Percentiles rank a stretch among this genome's conserved stretches.
These are phyloP conservation scores for Parmales sp. DNA, from an alignment of 108 stramenopile genomes.

Conservation along the genomic window DNA sequence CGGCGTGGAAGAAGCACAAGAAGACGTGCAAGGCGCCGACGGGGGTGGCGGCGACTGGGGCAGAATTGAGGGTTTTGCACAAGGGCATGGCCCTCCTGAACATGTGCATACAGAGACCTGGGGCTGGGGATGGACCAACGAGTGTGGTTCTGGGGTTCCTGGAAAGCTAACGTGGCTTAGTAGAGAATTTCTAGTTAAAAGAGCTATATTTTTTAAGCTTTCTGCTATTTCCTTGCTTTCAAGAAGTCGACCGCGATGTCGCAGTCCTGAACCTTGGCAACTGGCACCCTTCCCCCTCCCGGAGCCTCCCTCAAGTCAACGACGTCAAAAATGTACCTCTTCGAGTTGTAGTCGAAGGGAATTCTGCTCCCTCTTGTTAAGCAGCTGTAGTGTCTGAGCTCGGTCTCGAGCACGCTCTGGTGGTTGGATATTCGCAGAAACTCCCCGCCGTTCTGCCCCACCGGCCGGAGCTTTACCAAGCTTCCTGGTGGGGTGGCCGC, in stretches of 20 bases:
- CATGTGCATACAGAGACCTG: too few species aligned
- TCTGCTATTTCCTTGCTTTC: slow-evolving; percentile 52
- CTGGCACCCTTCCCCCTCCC: slow-evolving; percentile 54
- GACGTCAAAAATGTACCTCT: slow-evolving; percentile 77
- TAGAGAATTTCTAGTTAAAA: too few species aligned
- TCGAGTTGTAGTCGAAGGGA: slow-evolving; percentile 67
- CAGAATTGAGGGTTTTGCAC: too few species aligned
- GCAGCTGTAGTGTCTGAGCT: slow-evolving; percentile 73
- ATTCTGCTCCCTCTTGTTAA: slow-evolving; percentile 65
- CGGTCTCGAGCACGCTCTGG: slow-evolving; percentile 77
- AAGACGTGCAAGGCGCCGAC: too few species aligned
- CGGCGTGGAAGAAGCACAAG: too few species aligned
- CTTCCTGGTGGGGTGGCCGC: slow-evolving; percentile 51
- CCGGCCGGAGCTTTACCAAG: slow-evolving; percentile 65
- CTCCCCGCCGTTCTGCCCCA: slow-evolving; percentile 57
- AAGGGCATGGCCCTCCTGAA: too few species aligned
- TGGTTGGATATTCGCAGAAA: slow-evolving; percentile 65
- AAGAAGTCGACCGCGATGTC: slow-evolving; percentile 74
- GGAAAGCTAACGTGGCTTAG: too few species aligned
- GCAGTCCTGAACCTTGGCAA: slow-evolving; percentile 76
- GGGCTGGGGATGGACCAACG: too few species aligned
- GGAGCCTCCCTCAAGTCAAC: slow-evolving; percentile 68
- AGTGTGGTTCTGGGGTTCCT: too few species aligned
- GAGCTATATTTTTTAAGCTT: slow-evolving; percentile 26
- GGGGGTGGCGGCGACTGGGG: too few species aligned